Percentiles rank a stretch among this genome's conserved stretches.
Evolutionary conservation across 2,329 filamentous ascomycete genomes (phyloP).

Genomic region (Colletotrichum spinosum): DNA sequence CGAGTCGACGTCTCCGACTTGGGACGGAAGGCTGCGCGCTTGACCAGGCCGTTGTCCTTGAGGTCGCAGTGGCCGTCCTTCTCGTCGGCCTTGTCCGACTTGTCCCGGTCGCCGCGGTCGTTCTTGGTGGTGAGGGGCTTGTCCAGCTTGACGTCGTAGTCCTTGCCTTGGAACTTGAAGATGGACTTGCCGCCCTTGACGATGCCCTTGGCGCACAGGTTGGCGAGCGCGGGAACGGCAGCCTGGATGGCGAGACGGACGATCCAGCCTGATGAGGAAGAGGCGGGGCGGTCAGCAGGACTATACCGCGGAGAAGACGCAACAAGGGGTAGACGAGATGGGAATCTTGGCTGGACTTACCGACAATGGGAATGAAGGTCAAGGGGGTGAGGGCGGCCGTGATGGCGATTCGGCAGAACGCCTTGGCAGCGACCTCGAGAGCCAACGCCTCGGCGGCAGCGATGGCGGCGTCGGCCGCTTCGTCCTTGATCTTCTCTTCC

Average conservation of each 20-base stretch:
- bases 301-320: too few species aligned
- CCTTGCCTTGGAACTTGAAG: constrained; percentile 11
- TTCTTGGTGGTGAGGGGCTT: constrained; percentile 17
- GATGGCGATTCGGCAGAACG: constrained; percentile 48
- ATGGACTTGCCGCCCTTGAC: not conserved
- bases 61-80: too few species aligned
- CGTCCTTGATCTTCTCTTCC: constrained; percentile 40
- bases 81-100: too few species aligned
- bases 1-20: too few species aligned
- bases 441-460: constrained; percentile 44
- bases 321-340: too few species aligned
- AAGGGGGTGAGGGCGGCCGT: constrained; percentile 39
- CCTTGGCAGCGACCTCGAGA: constrained; percentile 48
- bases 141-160: constrained; percentile 26
- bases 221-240: too few species aligned
- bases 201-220: not conserved
- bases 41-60: too few species aligned
- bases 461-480: constrained; percentile 42
- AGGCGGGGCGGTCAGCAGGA: too few species aligned
- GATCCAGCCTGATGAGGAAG: too few species aligned
- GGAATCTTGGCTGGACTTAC: not conserved
- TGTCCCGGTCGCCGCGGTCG: not conserved
- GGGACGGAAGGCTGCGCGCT: too few species aligned
- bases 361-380: constrained; percentile 23
- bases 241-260: not conserved